Evolutionary conservation across 2,329 filamentous ascomycete species (phyloP).

Genomic region (Scleromitrula shiraiana): DNA sequence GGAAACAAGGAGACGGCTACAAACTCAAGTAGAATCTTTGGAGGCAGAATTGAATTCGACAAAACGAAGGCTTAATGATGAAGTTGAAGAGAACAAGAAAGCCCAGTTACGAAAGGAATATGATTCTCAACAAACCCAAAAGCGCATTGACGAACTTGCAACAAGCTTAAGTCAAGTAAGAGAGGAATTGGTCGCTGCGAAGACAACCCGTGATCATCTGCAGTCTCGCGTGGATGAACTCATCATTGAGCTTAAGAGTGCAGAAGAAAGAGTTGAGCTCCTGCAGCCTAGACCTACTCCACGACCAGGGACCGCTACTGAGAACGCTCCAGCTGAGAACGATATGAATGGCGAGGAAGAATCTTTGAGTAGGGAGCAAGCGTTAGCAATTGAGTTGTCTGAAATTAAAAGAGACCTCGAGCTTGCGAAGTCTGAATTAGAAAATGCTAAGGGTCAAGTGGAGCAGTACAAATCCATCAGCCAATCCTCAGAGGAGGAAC

Average conservation of each 20-base stretch:
- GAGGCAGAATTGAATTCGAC: conserved; percentile 70
- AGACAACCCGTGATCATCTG: conserved; percentile 82
- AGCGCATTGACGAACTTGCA: conserved; percentile 86
- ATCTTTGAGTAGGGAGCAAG: conserved; percentile 62
- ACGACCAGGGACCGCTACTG: conserved; percentile 39
- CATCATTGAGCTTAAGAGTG: conserved; percentile 76
- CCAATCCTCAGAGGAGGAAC: conserved; percentile 77
- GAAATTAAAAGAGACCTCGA: conserved; percentile 85
- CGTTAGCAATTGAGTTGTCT: conserved; percentile 73
- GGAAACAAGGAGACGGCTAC: conserved; percentile 72
- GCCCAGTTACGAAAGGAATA: conserved; percentile 78
- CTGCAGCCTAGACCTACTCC: conserved; percentile 73
- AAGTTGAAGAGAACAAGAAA: conserved; percentile 79
- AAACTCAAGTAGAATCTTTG: conserved; percentile 67
- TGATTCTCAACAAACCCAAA: conserved; percentile 79
- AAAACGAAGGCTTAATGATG: conserved; percentile 76
- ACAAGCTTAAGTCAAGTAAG: conserved; percentile 70
- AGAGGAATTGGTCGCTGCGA: conserved; percentile 77
- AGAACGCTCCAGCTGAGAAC: conserved; percentile 36
- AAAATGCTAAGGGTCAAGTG: conserved; percentile 70
- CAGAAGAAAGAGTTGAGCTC: conserved; percentile 77
- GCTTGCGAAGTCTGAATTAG: conserved; percentile 69
- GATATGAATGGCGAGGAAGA: conserved; percentile 42
- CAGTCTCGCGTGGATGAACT: conserved; percentile 85
- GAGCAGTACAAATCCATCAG: conserved; percentile 87